Evolutionary conservation across 148 eudicot genomes (phyloP).

Genomic region (Cornus kousa): DNA sequence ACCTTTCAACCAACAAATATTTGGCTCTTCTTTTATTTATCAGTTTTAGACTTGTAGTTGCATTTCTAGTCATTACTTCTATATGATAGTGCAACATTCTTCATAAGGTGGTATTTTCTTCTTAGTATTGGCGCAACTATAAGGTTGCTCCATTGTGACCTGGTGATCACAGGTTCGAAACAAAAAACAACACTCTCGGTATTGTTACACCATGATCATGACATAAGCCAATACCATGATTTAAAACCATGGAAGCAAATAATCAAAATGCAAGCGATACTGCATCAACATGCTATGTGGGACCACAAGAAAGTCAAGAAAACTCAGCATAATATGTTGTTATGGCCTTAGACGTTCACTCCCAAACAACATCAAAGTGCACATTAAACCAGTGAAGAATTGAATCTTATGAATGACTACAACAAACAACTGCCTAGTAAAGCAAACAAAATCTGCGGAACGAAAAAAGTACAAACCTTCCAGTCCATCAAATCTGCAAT

Average conservation of each 20-base stretch:
- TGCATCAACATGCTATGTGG: neutral
- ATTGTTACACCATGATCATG: too few species aligned
- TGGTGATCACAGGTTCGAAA: too few species aligned
- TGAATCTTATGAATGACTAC: neutral
- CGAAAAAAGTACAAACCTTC: neutral
- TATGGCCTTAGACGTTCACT: neutral
- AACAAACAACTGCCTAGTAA: neutral
- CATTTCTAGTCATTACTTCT: too few species aligned
- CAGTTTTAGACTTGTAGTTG: too few species aligned
- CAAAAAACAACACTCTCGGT: too few species aligned
- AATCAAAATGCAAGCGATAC: constrained; percentile 1
- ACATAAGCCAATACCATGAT: too few species aligned
- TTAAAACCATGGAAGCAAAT: neutral
- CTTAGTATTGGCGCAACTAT: too few species aligned
- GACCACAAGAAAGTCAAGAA: constrained; percentile 2
- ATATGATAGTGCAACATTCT: too few species aligned
- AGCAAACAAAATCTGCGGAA: neutral
- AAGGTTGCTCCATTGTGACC: too few species aligned
- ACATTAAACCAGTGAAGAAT: neutral
- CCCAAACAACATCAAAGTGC: neutral
- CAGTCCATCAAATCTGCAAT: neutral
- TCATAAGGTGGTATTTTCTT: too few species aligned
- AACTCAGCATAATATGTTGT: neutral
- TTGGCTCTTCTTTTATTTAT: too few species aligned
- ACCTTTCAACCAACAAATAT: too few species aligned